These are phyloP conservation scores for Fraxinus nigra DNA, from an alignment of 305 asterid species.

Conservation along the genomic window DNA sequence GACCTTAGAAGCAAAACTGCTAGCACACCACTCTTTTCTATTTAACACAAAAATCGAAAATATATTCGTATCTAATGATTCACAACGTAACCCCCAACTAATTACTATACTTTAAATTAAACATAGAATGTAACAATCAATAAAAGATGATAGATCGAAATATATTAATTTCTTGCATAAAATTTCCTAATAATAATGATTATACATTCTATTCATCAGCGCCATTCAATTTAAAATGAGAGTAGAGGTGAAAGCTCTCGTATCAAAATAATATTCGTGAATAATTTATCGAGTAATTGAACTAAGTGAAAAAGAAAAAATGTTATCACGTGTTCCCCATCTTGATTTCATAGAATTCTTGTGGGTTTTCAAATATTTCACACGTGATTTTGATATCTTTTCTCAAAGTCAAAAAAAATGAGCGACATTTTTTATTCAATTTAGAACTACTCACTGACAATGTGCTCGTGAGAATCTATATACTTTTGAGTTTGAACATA, in stretches of 20 bases:
- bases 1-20: neutral
- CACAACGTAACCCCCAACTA: neutral
- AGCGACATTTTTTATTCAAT: slow-evolving; percentile 12
- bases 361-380: neutral
- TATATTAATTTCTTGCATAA: too few relatives aligned
- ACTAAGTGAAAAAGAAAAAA: neutral
- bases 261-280: neutral
- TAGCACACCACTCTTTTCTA: neutral
- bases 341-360: slow-evolving; percentile 4
- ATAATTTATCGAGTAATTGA: neutral
- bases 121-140: too few relatives aligned
- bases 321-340: slow-evolving; percentile 20
- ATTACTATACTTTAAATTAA: too few relatives aligned
- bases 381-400: slow-evolving; percentile 23
- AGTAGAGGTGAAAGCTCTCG: neutral
- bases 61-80: too few relatives aligned
- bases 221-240: neutral
- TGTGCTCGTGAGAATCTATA: slow-evolving; percentile 3
- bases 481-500: neutral
- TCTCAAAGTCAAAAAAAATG: neutral
- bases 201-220: too few relatives aligned
- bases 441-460: slow-evolving; percentile 7
- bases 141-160: too few relatives aligned
- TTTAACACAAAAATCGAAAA: neutral
- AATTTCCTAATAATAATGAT: too few relatives aligned